These are phyloP conservation scores for Tolypocladium ovalisporum DNA, from an alignment of 2,329 filamentous ascomycete species.

Conservation along the genomic window DNA sequence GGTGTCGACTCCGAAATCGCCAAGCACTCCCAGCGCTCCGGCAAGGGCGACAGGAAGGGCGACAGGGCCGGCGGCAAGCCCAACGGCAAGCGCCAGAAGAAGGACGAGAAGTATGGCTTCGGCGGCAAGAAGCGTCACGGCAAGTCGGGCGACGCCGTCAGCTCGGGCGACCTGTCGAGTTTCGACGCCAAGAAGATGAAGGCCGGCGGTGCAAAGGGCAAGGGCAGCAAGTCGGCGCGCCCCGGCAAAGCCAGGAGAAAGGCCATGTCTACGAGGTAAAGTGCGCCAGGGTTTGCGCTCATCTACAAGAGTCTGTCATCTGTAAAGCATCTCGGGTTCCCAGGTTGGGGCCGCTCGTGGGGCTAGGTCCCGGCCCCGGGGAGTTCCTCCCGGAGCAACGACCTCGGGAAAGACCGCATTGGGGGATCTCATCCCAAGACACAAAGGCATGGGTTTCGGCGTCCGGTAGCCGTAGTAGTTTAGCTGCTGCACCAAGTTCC, in stretches of 20 bases:
- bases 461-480: neutral
- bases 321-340: neutral
- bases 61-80: slow-evolving; percentile 14
- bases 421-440: neutral
- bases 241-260: slow-evolving; percentile 43
- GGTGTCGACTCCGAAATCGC: slow-evolving; percentile 60
- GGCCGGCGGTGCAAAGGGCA: slow-evolving; percentile 23
- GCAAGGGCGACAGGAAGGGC: slow-evolving; percentile 18
- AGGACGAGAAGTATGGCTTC: slow-evolving; percentile 88
- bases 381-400: neutral
- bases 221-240: slow-evolving; percentile 27
- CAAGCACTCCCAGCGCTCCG: slow-evolving; percentile 24
- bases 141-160: slow-evolving; percentile 84
- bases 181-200: slow-evolving; percentile 86
- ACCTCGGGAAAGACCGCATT: neutral
- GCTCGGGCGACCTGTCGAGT: slow-evolving; percentile 66
- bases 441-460: neutral
- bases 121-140: slow-evolving; percentile 87
- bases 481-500: neutral
- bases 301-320: neutral
- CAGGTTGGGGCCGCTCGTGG: neutral
- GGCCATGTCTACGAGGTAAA: slow-evolving; percentile 21
- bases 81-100: slow-evolving; percentile 77
- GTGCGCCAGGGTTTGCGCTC: neutral
- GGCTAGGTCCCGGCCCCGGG: neutral